Conservation (phyloP, 164 flowering plant genomes). For the Berberis thunbergii region DNA sequence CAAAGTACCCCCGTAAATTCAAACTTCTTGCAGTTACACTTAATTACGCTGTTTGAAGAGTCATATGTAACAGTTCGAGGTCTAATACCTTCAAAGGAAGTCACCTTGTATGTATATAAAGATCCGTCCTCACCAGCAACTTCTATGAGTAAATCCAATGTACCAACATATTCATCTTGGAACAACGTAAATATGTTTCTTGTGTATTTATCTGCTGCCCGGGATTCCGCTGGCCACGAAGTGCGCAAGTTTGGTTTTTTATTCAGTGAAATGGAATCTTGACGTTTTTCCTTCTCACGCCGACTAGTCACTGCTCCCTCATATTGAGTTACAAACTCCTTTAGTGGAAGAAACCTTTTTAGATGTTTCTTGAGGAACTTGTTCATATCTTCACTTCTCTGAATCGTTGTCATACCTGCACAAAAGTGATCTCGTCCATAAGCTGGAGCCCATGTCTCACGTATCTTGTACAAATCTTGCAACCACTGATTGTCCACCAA, state of each 20-base stretch:
- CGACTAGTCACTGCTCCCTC: background rate
- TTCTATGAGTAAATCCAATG: background rate
- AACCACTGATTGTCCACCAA: background rate
- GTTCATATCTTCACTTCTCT: conserved; percentile 1
- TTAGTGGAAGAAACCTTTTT: background rate
- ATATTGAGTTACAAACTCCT: background rate
- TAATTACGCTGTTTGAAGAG: background rate
- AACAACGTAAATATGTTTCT: background rate
- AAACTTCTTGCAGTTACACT: conserved; percentile 6
- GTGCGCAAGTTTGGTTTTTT: background rate
- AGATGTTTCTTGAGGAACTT: background rate
- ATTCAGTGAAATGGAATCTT: background rate
- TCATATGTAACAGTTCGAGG: background rate
- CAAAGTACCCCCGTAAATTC: conserved; percentile 3
- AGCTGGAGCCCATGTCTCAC: background rate
- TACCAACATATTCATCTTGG: conserved; percentile 4
- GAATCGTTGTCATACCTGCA: background rate
- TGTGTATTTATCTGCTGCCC: background rate
- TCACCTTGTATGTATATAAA: background rate
- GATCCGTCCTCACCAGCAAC: background rate
- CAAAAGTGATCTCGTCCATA: background rate
- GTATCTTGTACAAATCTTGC: background rate
- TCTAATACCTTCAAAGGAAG: background rate
- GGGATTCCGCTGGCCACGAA: background rate
- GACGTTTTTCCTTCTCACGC: conserved; percentile 1